Conservation (phyloP, 495 filamentous ascomycete species). For the Lasiosphaeria hispida region DNA sequence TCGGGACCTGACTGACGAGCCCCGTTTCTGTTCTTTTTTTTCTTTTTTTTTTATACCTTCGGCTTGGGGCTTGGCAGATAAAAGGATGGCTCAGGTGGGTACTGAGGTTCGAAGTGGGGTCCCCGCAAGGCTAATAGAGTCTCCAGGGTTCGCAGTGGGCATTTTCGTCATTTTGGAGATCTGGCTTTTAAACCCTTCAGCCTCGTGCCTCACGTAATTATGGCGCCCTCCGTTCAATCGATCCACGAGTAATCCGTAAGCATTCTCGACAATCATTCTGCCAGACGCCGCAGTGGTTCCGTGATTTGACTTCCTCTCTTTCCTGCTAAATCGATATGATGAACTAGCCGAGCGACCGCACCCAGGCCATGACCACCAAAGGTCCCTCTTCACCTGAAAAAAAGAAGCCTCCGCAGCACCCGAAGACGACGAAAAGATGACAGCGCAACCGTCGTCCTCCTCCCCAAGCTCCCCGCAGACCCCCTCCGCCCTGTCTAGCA, state of each 20-base stretch:
- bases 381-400: no score
- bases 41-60: no score
- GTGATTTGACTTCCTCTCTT: neutral
- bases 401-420: neutral
- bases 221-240: neutral
- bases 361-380: neutral
- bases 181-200: slow-evolving; percentile 7
- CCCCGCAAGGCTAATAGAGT: neutral
- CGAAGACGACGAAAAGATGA: neutral
- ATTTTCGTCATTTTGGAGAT: slow-evolving; percentile 11
- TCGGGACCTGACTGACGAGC: no score
- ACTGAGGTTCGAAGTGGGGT: no score
- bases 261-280: neutral
- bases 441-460: neutral
- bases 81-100: no score
- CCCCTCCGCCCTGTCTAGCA: slow-evolving; percentile 53
- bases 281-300: neutral
- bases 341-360: neutral
- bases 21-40: no score
- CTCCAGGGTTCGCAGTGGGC: neutral
- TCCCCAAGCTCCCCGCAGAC: neutral
- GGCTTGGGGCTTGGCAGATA: no score
- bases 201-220: neutral
- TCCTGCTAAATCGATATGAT: neutral
- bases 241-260: neutral